Base-by-base conservation (phyloP, 202 grass and related monocot genomes). In the Zoysia matrella region DNA sequence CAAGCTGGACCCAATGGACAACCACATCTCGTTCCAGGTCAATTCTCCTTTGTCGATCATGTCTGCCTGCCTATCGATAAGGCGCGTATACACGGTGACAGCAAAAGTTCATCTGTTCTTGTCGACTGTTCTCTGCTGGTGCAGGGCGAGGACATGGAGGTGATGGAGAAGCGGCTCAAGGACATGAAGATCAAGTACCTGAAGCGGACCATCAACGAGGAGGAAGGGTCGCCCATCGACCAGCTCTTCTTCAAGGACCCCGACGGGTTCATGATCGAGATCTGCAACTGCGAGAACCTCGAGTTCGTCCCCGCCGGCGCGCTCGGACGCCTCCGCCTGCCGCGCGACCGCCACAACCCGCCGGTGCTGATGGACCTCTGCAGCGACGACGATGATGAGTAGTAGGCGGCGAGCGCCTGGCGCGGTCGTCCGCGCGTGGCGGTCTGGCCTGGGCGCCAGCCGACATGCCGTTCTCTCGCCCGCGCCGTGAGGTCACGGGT, bases 271-370 rank as follows among this genome's bases (percentile, higher is more conserved):
- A 92, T 92, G 90, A 91, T 92, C 18, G 93, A 92, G 85, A 95
- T 95, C 74, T 92, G 90, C 84, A 95, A 95, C 88, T 88, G 87
- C 54, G 89, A 95, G 88, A 96, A 91, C 85, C 87, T 93, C 15
- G 90, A 92, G 90, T 75, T 95, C 54, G 87, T 95, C 73, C 84
- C 90, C 1, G 85, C 74, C 57, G 92, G 78, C 65, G 86, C 69
- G 2, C 72, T 85, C 15, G 84, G 86, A 14, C 84, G 74, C 10
- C 88, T 94, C 70, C 77, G 80, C 81, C 66, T 94, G 30, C 89
- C 87, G 1, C 84, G 81, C 61, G 85, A 75, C 71, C 79, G 75
- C 73, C 90, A 86, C 82, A 90, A 76, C 67, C 85, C 80, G 60
- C 88, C 90, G 0, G 72, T 90, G 36, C 48, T 65, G 41, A 86